Evolutionary conservation across 202 grass and related monocot genomes (phyloP).

Genomic region (Zizania palustris): DNA sequence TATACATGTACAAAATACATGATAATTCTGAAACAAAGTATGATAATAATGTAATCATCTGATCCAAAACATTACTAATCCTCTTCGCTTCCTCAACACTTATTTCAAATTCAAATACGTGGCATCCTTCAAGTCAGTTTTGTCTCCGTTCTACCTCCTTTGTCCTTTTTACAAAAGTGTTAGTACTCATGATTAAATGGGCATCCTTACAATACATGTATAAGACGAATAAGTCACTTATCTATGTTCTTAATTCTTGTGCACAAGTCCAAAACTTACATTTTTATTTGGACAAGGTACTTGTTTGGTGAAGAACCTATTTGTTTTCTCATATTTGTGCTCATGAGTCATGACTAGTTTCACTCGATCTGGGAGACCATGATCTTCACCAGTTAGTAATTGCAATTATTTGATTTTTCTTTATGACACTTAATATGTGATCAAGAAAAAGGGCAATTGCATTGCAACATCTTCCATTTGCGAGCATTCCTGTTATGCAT

Average conservation of each 20-base stretch:
- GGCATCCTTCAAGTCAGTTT: too few species aligned
- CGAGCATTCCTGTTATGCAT: background rate
- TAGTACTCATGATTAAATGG: too few species aligned
- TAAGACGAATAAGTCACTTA: too few species aligned
- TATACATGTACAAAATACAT: background rate
- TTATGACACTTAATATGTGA: background rate
- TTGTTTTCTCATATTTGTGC: constrained; percentile 24
- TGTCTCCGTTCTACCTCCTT: too few species aligned
- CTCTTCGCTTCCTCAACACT: background rate
- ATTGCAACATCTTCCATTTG: constrained; percentile 26
- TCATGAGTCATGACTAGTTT: constrained; percentile 1
- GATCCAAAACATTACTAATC: background rate
- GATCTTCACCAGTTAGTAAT: background rate
- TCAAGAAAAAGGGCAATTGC: constrained; percentile 15
- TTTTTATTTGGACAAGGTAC: background rate
- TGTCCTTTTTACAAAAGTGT: too few species aligned
- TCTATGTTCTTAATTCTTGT: too few species aligned
- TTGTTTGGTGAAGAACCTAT: background rate
- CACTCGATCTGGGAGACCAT: background rate
- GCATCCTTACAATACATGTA: too few species aligned
- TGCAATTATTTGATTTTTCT: constrained; percentile 9
- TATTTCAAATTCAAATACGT: too few species aligned
- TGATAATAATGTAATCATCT: background rate
- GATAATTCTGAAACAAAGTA: background rate
- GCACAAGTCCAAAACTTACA: too few species aligned